Evolutionary conservation across 2,329 filamentous ascomycete genomes (phyloP).

Genomic region (Aspergillus sp.): DNA sequence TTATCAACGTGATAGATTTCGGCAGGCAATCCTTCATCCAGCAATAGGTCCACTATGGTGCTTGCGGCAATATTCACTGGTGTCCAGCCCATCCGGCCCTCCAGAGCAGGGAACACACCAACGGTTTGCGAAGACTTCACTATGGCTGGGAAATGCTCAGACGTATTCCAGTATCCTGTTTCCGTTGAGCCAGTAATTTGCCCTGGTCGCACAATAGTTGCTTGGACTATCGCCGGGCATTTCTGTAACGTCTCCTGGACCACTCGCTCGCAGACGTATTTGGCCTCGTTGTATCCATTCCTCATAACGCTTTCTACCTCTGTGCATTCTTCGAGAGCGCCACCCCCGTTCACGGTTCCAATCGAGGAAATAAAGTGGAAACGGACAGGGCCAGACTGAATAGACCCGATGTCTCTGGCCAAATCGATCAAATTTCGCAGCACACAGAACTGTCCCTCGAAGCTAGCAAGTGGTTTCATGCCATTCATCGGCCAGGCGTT

Average conservation of each 20-base stretch:
- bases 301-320: constrained; percentile 42
- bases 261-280: constrained; percentile 53
- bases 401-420: constrained; percentile 33
- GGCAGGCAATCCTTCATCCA: constrained; percentile 24
- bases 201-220: constrained; percentile 48
- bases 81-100: constrained; percentile 46
- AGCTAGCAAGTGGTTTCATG: constrained; percentile 16
- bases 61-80: constrained; percentile 47
- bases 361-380: constrained; percentile 49
- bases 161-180: constrained; percentile 56
- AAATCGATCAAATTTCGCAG: constrained; percentile 53
- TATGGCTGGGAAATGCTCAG: constrained; percentile 53
- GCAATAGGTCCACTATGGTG: constrained; percentile 35
- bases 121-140: constrained; percentile 53
- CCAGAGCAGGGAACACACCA: constrained; percentile 42
- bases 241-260: constrained; percentile 49
- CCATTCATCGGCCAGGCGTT: constrained; percentile 33
- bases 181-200: constrained; percentile 54
- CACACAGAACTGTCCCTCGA: constrained; percentile 38
- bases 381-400: background rate
- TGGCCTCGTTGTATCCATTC: constrained; percentile 55
- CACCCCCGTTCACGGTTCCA: constrained; percentile 34
- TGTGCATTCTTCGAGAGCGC: constrained; percentile 48
- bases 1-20: constrained; percentile 49
- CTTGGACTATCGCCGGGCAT: constrained; percentile 44